These are phyloP conservation scores for Globisporangium paroecandrum DNA, from an alignment of 352 stramenopile species.

Conservation along the genomic window DNA sequence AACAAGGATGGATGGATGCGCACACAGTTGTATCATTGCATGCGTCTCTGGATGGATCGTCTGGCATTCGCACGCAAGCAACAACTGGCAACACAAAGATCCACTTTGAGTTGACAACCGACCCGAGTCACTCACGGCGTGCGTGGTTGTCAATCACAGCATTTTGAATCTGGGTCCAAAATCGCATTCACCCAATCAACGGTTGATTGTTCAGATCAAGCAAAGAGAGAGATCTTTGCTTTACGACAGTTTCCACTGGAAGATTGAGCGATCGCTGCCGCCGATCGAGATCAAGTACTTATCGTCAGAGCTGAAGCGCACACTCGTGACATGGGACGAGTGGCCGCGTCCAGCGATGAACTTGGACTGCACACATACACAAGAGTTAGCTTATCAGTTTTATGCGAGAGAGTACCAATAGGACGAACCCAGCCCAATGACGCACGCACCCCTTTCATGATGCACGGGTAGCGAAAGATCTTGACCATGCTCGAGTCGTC, in stretches of 20 bases:
- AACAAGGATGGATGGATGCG: no score
- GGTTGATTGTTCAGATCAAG: background rate
- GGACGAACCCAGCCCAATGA: background rate
- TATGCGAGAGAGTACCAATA: background rate
- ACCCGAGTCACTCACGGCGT: no score
- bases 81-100: no score
- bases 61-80: no score
- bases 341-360: slow-evolving; percentile 59
- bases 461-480: slow-evolving; percentile 85
- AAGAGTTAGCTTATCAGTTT: background rate
- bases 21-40: no score
- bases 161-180: background rate
- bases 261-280: slow-evolving; percentile 83
- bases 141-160: no score
- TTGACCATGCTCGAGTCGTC: slow-evolving; percentile 84
- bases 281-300: slow-evolving; percentile 79
- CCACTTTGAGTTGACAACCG: no score
- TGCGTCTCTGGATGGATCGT: no score
- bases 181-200: background rate
- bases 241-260: slow-evolving; percentile 72
- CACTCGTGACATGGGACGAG: slow-evolving; percentile 78
- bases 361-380: slow-evolving; percentile 33
- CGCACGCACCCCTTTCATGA: slow-evolving; percentile 50
- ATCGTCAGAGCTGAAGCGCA: slow-evolving; percentile 80
- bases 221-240: slow-evolving; percentile 9